A percentile compares a stretch with the other conserved stretches of the same genome.
These are phyloP conservation scores for Drechslerella coelobrocha DNA, from an alignment of 2,329 filamentous ascomycete species.

Conservation along the genomic window DNA sequence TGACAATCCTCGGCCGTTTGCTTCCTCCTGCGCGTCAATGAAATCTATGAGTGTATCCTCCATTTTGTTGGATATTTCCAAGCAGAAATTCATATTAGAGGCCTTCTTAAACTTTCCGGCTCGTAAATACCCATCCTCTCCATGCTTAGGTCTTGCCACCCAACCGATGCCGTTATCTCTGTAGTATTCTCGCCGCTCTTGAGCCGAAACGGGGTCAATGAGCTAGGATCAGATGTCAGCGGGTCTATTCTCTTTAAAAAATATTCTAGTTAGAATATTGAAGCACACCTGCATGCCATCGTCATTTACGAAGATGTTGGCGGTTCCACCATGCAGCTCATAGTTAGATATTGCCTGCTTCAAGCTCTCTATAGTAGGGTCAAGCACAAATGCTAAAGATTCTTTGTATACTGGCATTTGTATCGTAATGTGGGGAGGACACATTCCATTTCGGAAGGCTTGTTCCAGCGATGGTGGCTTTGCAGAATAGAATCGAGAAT, in stretches of 20 bases:
- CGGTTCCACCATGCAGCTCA: slow-evolving; percentile 68
- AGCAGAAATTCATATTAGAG: slow-evolving; percentile 76
- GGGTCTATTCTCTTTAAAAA: no score
- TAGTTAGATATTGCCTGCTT: slow-evolving; percentile 68
- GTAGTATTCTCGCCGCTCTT: slow-evolving; percentile 8
- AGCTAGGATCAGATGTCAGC: neutral
- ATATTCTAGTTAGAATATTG: slow-evolving; percentile 57
- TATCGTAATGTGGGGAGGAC: slow-evolving; percentile 60
- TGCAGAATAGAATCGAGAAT: slow-evolving; percentile 24
- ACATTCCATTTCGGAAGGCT: slow-evolving; percentile 2
- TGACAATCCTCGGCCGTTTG: neutral
- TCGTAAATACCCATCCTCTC: slow-evolving; percentile 63
- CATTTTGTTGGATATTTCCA: slow-evolving; percentile 68
- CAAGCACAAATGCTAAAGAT: slow-evolving; percentile 62
- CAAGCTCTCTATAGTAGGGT: slow-evolving; percentile 65
- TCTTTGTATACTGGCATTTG: slow-evolving; percentile 64
- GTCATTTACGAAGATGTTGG: slow-evolving; percentile 73
- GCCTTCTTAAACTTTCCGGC: slow-evolving; percentile 75
- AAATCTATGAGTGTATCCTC: slow-evolving; percentile 62
- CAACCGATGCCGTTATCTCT: slow-evolving; percentile 3
- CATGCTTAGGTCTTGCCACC: slow-evolving; percentile 56
- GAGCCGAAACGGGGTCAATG: neutral
- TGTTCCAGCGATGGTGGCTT: slow-evolving; percentile 13
- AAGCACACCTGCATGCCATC: slow-evolving; percentile 69
- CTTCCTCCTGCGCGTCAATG: neutral